Percentiles rank a stretch among this genome's conserved stretches.
phyloP scores from a whole-genome alignment of 441 rosid genomes.

The Bruguiera hainesii region DNA sequence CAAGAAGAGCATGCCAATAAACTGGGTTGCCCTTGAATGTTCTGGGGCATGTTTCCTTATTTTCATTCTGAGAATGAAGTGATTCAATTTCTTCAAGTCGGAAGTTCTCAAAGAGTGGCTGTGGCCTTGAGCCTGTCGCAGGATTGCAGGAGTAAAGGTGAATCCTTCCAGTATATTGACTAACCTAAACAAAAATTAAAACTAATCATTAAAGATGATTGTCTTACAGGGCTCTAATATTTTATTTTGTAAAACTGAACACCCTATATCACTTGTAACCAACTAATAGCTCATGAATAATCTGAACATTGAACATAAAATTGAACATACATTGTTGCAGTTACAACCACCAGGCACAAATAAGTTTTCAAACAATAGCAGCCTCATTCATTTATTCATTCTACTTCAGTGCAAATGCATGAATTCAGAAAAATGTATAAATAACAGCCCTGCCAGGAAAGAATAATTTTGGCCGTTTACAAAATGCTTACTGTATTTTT shows the following conservation, averaged over 20 bases:
- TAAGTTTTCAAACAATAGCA: not conserved
- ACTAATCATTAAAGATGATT: conserved; percentile 5
- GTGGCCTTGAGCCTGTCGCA: conserved; percentile 74
- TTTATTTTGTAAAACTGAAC: not conserved
- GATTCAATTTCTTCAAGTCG: conserved; percentile 77
- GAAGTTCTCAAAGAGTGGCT: conserved; percentile 73
- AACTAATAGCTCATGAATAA: not conserved
- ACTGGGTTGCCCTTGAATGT: conserved; percentile 36
- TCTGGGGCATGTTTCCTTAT: conserved; percentile 30
- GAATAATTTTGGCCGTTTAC: not conserved
- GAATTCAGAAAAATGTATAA: not conserved
- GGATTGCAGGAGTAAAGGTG: conserved; percentile 77
- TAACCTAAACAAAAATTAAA: conserved; percentile 53
- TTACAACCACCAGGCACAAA: not conserved
- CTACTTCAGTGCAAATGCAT: not conserved
- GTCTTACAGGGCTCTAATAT: not conserved
- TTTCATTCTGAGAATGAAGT: conserved; percentile 27
- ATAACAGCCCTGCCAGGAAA: not conserved
- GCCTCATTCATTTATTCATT: not conserved
- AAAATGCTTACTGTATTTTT: not conserved
- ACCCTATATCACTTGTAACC: not conserved
- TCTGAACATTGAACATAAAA: conserved; percentile 3
- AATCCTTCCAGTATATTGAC: conserved; percentile 88
- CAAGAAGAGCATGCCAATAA: conserved; percentile 47
- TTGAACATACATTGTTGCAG: not conserved